A percentile compares a stretch with the other conserved stretches of the same genome.
phyloP scores from a whole-genome alignment of 1,284 basidiomycete species.

The Pulchroboletus neoregius region DNA sequence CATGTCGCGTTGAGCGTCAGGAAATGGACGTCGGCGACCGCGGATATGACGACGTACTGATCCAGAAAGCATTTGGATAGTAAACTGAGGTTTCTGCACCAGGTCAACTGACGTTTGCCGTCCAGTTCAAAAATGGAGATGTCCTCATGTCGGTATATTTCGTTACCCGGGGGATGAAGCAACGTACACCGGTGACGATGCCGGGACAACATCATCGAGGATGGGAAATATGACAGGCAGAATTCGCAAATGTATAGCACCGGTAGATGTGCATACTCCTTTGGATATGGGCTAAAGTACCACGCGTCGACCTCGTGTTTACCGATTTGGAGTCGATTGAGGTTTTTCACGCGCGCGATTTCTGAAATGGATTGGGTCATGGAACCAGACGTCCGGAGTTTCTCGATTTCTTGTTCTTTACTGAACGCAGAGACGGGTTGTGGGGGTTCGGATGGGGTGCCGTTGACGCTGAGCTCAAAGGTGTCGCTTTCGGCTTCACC shows the following conservation, averaged over 20 bases:
- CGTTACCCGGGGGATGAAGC: slow-evolving; percentile 96
- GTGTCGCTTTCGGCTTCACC: slow-evolving; percentile 52
- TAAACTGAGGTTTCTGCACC: slow-evolving; percentile 96
- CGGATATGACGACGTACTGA: slow-evolving; percentile 57
- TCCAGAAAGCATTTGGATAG: slow-evolving; percentile 98
- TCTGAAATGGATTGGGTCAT: slow-evolving; percentile 99
- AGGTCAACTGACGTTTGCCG: slow-evolving; percentile 91
- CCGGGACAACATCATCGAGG: slow-evolving; percentile 81
- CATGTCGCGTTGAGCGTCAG: slow-evolving; percentile 18
- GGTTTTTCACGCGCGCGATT: slow-evolving; percentile 96
- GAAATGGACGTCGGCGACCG: slow-evolving; percentile 11
- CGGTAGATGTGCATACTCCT: slow-evolving; percentile 95
- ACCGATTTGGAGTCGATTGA: slow-evolving; percentile 96
- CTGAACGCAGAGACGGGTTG: slow-evolving; percentile 61
- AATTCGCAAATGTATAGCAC: slow-evolving; percentile 98
- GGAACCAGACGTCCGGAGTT: slow-evolving; percentile 93
- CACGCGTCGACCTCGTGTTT: slow-evolving; percentile 96
- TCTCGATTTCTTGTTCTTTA: slow-evolving; percentile 99
- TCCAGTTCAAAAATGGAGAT: slow-evolving; percentile 99
- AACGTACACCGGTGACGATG: slow-evolving; percentile 92
- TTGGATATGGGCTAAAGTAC: slow-evolving; percentile 99
- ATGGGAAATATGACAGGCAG: slow-evolving; percentile 89
- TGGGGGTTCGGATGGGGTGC: slow-evolving; percentile 41
- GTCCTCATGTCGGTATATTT: slow-evolving; percentile 96
- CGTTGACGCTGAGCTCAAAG: slow-evolving; percentile 49